These are phyloP conservation scores for Fusarium aywerte DNA, from an alignment of 2,329 filamentous ascomycete genomes.

Conservation along the genomic window DNA sequence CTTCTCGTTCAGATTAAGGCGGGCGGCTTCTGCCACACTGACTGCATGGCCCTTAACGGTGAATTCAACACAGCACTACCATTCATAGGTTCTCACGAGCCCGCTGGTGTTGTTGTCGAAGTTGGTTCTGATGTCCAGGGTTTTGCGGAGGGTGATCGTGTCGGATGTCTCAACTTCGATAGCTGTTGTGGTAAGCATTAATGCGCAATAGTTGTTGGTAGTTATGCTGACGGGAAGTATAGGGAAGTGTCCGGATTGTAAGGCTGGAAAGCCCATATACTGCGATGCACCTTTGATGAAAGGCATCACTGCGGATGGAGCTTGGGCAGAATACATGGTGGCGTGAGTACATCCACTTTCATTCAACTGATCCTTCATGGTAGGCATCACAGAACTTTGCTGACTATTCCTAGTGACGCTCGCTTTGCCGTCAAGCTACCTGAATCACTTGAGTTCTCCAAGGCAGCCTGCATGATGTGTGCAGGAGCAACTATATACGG, in stretches of 20 bases:
- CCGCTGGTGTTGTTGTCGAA: not conserved
- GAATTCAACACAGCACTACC: not conserved
- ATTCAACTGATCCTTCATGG: not conserved
- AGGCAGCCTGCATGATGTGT: constrained; percentile 11
- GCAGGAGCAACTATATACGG: not conserved
- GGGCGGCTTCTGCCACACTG: constrained; percentile 8
- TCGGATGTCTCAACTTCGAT: constrained; percentile 22
- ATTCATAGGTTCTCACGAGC: not conserved
- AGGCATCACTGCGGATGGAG: constrained; percentile 4
- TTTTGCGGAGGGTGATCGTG: not conserved
- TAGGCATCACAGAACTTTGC: rapidly evolving
- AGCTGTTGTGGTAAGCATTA: not conserved
- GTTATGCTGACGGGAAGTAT: not conserved
- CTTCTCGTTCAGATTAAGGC: constrained; percentile 3
- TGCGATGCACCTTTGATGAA: constrained; percentile 6
- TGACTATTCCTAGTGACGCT: not conserved
- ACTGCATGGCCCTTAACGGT: constrained; percentile 10
- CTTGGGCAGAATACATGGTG: constrained; percentile 16
- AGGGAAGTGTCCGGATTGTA: not conserved
- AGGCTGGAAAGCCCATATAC: not conserved
- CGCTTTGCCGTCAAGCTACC: constrained; percentile 5
- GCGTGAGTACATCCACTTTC: not conserved
- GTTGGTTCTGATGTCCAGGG: not conserved
- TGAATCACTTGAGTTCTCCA: not conserved
- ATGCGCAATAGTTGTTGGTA: rapidly evolving